Evolutionary conservation across 2,329 filamentous ascomycete species (phyloP), one percentile per base, ranked within the genome.

Genomic region (Penicillium sp.): DNA sequence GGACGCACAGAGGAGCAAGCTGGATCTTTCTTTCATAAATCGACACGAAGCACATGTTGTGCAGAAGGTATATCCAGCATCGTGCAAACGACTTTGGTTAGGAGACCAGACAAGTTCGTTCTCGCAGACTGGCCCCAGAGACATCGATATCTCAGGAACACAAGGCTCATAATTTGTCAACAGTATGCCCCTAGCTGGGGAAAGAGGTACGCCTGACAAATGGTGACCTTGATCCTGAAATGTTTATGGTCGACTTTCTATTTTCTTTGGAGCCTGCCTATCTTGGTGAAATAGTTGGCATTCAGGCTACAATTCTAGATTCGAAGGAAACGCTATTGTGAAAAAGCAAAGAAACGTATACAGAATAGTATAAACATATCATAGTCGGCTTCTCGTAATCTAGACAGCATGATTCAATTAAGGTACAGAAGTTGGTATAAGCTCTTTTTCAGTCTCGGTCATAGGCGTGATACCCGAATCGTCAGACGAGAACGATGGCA

Each of bases 401-500:
- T 60, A 62, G 37, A 45, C 39, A 57, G 55, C 48, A 48, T 54
- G 48, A 27, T 37, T 58, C 48, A 59, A 47, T 52, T 60, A 58
- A 35, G 59, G 52, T 45, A 56, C 57, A 58, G 60, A 64, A 26
- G 53, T 56, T 39, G 64, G 63, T 53, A 63, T 52, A 48, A 52
- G 27, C 24, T 69, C 66, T 46, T 62, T 69, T n/a, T 62, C 61
- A 43, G 64, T 69, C 22, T 67, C 68, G 14, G 59, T 66, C 56
- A 63, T 52, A 10, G 66, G 62, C 43, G 63, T 48, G 22, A 65
- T 60, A 16, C 65, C 68, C 13, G 71, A 73, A 51, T 74, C 72
- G 22, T 74, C 72, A 19, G 73, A 75, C 1, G 72, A 73, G 35
- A 73, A 70, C 1, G 73, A 73, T 19, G 68, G 61, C 2, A 65